A percentile compares a stretch with the other conserved stretches of the same genome.
Evolutionary conservation across 352 stramenopile genomes (phyloP).

Genomic region (Globisporangium uncinulatum): DNA sequence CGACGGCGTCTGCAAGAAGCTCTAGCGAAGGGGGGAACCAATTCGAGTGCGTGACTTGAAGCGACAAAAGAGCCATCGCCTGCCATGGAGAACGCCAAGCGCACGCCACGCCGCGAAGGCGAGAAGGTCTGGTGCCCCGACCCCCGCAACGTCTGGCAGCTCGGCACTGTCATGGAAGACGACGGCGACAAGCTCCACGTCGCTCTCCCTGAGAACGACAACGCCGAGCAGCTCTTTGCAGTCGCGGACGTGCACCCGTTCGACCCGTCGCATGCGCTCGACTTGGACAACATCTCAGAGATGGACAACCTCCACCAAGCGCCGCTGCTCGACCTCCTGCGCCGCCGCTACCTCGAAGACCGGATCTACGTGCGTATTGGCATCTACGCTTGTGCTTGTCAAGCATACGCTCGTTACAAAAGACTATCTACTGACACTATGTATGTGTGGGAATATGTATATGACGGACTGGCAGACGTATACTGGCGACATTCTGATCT

Average conservation of each 20-base stretch:
- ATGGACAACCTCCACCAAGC: constrained; percentile 93
- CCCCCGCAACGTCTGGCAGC: constrained; percentile 81
- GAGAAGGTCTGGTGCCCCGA: constrained; percentile 88
- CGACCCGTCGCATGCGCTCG: constrained; percentile 85
- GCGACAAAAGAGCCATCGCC: background rate
- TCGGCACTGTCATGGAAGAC: constrained; percentile 83
- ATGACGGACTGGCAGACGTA: constrained; percentile 61
- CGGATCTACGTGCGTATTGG: constrained; percentile 82
- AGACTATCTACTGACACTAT: background rate
- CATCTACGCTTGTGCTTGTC: background rate
- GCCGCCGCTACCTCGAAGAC: constrained; percentile 85
- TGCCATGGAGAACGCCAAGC: constrained; percentile 31
- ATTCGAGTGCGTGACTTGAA: too few species aligned
- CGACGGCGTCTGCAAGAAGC: too few species aligned
- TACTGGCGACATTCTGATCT: constrained; percentile 94
- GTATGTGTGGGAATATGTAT: too few species aligned
- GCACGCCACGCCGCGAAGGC: constrained; percentile 59
- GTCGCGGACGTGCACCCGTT: constrained; percentile 86
- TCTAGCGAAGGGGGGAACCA: too few species aligned
- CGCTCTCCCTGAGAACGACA: constrained; percentile 67
- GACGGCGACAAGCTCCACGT: constrained; percentile 84
- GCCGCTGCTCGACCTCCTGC: constrained; percentile 86
- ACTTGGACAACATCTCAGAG: constrained; percentile 89
- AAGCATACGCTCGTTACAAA: background rate
- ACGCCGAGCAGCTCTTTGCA: constrained; percentile 70